A percentile compares a stretch with the other conserved stretches of the same genome.
Conservation (phyloP, 139 green algal species). For the Closterium sp. region DNA sequence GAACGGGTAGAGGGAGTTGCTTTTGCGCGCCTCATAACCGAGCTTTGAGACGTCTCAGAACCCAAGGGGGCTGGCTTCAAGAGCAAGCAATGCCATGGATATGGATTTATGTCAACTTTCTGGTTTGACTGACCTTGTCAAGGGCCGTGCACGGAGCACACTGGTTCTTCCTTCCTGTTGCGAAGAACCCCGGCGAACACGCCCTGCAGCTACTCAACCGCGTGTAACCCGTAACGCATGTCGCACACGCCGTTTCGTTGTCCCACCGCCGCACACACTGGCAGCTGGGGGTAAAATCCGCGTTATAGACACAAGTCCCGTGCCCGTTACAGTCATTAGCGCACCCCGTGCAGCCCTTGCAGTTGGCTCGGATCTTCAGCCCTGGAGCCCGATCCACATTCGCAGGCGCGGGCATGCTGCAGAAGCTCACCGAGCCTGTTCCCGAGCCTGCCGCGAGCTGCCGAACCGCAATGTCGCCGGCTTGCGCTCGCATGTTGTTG, state of each 20-base stretch:
- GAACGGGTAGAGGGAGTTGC: too few relatives aligned
- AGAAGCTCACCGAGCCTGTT: not conserved
- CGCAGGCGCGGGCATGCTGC: not conserved
- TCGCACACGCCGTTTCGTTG: not conserved
- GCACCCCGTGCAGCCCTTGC: not conserved
- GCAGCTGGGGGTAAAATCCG: not conserved
- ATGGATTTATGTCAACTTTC: too few relatives aligned
- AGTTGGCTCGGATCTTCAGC: not conserved
- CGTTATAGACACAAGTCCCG: not conserved
- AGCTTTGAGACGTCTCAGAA: too few relatives aligned
- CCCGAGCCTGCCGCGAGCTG: not conserved
- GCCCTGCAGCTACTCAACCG: not conserved
- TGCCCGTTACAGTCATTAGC: not conserved
- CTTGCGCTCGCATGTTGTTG: not conserved
- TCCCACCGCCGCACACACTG: not conserved
- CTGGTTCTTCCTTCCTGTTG: not conserved
- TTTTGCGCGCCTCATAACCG: too few relatives aligned
- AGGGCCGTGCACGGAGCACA: not conserved
- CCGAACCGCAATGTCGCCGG: not conserved
- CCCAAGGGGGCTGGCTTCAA: too few relatives aligned
- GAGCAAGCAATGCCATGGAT: too few relatives aligned
- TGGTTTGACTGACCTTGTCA: not conserved
- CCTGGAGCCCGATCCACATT: not conserved
- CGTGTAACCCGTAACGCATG: not conserved
- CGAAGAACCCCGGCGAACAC: not conserved